These are phyloP conservation scores for Paramecium sexaurelia DNA, from an alignment of 73 alveolate genomes.

Conservation along the genomic window DNA sequence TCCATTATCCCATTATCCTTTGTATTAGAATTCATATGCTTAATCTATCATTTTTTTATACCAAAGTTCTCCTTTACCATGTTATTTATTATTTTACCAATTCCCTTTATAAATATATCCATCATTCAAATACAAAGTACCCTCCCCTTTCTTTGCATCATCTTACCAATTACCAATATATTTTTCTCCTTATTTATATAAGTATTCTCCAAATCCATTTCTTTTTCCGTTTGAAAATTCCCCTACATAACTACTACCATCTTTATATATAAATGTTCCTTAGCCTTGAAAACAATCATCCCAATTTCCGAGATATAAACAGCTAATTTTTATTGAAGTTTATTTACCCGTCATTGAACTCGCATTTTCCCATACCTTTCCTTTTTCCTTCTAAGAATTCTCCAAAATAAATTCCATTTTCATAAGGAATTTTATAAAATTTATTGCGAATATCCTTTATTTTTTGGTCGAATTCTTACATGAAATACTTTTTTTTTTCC, in stretches of 20 bases:
- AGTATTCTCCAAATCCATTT: slow-evolving; percentile 53
- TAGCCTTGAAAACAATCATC: slow-evolving; percentile 34
- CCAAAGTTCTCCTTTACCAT: slow-evolving; percentile 65
- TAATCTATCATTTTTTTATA: slow-evolving; percentile 74
- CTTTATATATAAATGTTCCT: slow-evolving; percentile 42
- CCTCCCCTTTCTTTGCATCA: slow-evolving; percentile 57
- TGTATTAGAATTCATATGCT: slow-evolving; percentile 23
- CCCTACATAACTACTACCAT: slow-evolving; percentile 49
- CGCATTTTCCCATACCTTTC: too few species aligned
- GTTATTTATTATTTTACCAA: slow-evolving; percentile 61
- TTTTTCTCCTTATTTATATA: slow-evolving; percentile 34
- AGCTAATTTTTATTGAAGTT: background rate
- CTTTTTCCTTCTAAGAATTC: too few species aligned
- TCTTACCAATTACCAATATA: slow-evolving; percentile 47
- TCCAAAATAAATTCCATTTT: too few species aligned
- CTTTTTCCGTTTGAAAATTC: slow-evolving; percentile 4
- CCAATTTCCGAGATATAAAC: slow-evolving; percentile 56
- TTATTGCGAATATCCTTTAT: too few species aligned
- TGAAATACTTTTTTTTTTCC: too few species aligned
- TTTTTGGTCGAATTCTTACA: too few species aligned
- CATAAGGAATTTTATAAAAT: too few species aligned
- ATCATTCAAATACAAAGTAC: slow-evolving; percentile 65
- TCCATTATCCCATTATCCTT: slow-evolving; percentile 46
- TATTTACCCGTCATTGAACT: too few species aligned
- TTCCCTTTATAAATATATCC: slow-evolving; percentile 79